Conservation (phyloP, 805 yeast species). For the Sugiyamaella valdiviana region DNA sequence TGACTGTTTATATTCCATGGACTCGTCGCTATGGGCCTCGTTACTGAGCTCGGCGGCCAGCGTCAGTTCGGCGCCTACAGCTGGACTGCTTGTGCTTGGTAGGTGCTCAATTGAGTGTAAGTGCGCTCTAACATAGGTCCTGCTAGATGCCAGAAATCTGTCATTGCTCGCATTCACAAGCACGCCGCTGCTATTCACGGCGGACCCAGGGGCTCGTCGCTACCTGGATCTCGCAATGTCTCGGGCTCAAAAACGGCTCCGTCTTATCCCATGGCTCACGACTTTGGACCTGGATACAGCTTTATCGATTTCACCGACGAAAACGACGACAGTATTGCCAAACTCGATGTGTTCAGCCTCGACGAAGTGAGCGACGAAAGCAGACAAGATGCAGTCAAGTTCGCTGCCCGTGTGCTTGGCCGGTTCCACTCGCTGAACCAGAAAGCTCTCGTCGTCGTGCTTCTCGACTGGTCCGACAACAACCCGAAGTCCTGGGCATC, state of each 20-base stretch:
- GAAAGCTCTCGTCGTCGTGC: conserved; percentile 8
- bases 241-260: background rate
- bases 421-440: background rate
- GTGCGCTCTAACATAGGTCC: no score
- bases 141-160: background rate
- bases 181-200: background rate
- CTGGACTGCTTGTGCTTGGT: background rate
- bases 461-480: conserved; percentile 15
- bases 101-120: no score
- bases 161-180: background rate
- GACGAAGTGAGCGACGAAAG: conserved; percentile 7
- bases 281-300: conserved; percentile 25
- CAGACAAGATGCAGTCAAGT: conserved; percentile 10
- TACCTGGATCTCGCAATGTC: background rate
- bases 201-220: background rate
- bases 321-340: conserved; percentile 21
- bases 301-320: conserved; percentile 24
- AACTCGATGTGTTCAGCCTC: conserved; percentile 19
- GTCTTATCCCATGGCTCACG: conserved; percentile 12
- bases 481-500: conserved; percentile 18
- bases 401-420: conserved; percentile 15
- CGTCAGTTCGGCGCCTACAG: background rate
- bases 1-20: background rate
- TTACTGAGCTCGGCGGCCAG: background rate
- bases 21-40: background rate